Evolutionary conservation across 2,329 filamentous ascomycete genomes (phyloP).

Genomic region (Xylariaceae sp.): DNA sequence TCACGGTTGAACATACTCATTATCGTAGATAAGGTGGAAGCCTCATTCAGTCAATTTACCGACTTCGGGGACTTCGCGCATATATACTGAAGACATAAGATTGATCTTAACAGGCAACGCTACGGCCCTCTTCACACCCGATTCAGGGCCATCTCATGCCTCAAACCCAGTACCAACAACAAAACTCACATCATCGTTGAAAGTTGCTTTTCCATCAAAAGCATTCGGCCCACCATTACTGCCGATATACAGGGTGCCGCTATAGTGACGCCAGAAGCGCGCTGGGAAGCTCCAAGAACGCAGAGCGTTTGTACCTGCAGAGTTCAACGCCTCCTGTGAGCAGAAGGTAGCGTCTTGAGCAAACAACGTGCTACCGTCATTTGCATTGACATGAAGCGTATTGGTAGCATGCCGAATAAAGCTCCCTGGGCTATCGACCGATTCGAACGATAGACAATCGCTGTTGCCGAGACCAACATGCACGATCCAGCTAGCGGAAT

Average conservation of each 20-base stretch:
- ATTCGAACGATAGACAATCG: neutral
- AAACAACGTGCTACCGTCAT: neutral
- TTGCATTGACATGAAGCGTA: neutral
- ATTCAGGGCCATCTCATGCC: neutral
- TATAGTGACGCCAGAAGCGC: neutral
- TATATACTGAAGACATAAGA: too few relatives aligned
- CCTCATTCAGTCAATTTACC: too few relatives aligned
- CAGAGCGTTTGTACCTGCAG: neutral
- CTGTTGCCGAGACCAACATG: neutral
- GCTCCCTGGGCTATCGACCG: neutral
- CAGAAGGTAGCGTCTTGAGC: neutral
- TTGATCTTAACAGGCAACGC: too few relatives aligned
- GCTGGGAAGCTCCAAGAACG: neutral
- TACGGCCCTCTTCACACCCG: too few relatives aligned
- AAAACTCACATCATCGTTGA: neutral
- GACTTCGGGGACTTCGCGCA: too few relatives aligned
- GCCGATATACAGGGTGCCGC: neutral
- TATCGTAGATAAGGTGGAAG: too few relatives aligned
- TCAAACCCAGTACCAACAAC: neutral
- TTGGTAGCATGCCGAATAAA: neutral
- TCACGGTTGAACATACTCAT: too few relatives aligned
- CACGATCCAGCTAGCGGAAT: neutral
- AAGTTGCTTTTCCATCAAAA: neutral
- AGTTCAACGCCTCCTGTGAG: neutral
- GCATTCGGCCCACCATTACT: neutral